These are phyloP conservation scores for Rhodofomes roseus DNA, from an alignment of 1,284 basidiomycete genomes.

Conservation along the genomic window DNA sequence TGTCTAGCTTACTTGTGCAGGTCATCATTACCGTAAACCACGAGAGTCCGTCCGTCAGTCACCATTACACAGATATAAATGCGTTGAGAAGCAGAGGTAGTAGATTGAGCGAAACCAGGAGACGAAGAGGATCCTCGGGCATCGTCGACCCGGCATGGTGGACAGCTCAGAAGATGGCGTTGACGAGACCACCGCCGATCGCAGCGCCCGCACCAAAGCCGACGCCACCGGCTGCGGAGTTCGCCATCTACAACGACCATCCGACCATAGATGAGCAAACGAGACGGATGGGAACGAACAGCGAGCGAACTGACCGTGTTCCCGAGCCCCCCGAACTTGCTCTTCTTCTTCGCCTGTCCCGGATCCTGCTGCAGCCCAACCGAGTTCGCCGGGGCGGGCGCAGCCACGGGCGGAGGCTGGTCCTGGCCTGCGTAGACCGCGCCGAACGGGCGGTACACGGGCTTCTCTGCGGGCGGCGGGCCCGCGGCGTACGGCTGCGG, in stretches of 20 bases:
- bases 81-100: neutral
- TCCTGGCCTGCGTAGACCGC: conserved; percentile 29
- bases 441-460: conserved; percentile 38
- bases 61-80: neutral
- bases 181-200: conserved; percentile 36
- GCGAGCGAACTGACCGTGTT: conserved; percentile 40
- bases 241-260: conserved; percentile 47
- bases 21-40: neutral
- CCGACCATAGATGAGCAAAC: neutral
- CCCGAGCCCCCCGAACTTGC: conserved; percentile 55
- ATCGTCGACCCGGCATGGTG: neutral
- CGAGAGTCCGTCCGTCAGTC: neutral
- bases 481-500: neutral
- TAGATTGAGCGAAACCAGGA: neutral
- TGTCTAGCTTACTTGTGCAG: neutral
- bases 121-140: neutral
- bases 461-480: conserved; percentile 19
- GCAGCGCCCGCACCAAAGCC: conserved; percentile 61
- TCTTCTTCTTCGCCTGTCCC: conserved; percentile 49
- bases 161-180: conserved; percentile 35
- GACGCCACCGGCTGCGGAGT: conserved; percentile 65
- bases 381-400: conserved; percentile 25
- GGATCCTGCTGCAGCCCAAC: conserved; percentile 31
- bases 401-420: conserved; percentile 31
- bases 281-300: conserved; percentile 11